A percentile compares a stretch with the other conserved stretches of the same genome.
phyloP scores from a whole-genome alignment of 257 asterid species.

The Solanum chmielewskii region DNA sequence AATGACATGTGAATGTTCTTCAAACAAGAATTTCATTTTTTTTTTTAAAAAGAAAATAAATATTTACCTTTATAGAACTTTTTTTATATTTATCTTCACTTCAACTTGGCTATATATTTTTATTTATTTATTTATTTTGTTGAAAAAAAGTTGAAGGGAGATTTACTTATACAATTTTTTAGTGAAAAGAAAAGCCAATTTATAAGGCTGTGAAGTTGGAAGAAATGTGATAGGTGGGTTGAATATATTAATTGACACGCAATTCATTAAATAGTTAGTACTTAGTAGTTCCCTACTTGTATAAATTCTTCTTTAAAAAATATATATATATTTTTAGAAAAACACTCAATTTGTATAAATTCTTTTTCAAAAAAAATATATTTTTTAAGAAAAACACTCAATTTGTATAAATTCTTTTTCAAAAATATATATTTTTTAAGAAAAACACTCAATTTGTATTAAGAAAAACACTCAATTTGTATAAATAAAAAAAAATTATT shows the following conservation, averaged over 20 bases:
- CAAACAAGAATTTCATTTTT: not conserved
- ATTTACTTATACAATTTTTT: not conserved
- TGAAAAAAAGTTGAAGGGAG: not conserved
- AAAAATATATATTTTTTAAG: too few species aligned
- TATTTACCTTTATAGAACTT: not conserved
- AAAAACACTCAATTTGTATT: too few species aligned
- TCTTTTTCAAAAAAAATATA: too few species aligned
- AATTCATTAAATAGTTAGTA: not conserved
- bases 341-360: too few species aligned
- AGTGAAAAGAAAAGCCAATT: not conserved
- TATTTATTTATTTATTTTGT: not conserved
- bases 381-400: too few species aligned
- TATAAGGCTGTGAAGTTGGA: not conserved
- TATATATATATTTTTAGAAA: too few species aligned
- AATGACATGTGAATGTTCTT: not conserved
- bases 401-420: too few species aligned
- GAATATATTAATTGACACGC: not conserved
- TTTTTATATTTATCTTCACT: not conserved
- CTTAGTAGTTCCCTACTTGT: not conserved
- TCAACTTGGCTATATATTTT: not conserved
- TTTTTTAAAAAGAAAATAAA: not conserved
- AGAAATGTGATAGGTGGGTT: not conserved
- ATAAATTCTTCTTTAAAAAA: not conserved
- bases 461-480: too few species aligned
- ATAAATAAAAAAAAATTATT: too few species aligned